These are phyloP conservation scores for Xylaria hypoxylon DNA, from an alignment of 2,329 filamentous ascomycete species.

Conservation along the genomic window DNA sequence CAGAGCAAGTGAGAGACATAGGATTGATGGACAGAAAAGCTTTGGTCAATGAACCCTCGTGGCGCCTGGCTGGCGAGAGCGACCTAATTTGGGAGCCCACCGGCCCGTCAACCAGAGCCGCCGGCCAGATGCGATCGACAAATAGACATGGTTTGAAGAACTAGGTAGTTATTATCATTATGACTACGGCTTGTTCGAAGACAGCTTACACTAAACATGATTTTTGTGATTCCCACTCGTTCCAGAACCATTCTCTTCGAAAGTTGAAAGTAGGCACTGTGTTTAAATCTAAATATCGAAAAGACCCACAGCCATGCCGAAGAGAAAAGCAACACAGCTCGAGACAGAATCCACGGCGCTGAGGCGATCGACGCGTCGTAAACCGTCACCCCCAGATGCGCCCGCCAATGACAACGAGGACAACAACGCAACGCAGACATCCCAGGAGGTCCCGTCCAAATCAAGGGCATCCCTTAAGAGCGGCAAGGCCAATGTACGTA, in stretches of 20 bases:
- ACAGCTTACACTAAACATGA: not conserved
- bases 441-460: not conserved
- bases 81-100: slow-evolving; percentile 11
- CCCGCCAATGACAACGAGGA: slow-evolving; percentile 12
- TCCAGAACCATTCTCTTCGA: not conserved
- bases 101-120: slow-evolving; percentile 22
- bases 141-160: not conserved
- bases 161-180: too few species aligned
- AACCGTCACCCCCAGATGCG: slow-evolving; percentile 17
- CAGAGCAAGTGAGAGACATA: not conserved
- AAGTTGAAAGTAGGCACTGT: not conserved
- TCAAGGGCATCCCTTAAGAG: slow-evolving; percentile 5
- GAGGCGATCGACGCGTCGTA: slow-evolving; percentile 41
- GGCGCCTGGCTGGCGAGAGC: not conserved
- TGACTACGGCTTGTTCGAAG: not conserved
- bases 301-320: slow-evolving; percentile 32
- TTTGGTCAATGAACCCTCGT: too few species aligned
- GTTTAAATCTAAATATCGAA: not conserved
- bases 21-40: not conserved
- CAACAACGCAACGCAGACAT: not conserved
- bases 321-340: slow-evolving; percentile 35
- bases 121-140: slow-evolving; percentile 14
- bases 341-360: slow-evolving; percentile 24
- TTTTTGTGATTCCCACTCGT: slow-evolving; percentile 1
- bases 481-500: slow-evolving; percentile 28